These are phyloP conservation scores for Leccinum griseonigrum DNA, from an alignment of 1,284 basidiomycete species.

Conservation along the genomic window DNA sequence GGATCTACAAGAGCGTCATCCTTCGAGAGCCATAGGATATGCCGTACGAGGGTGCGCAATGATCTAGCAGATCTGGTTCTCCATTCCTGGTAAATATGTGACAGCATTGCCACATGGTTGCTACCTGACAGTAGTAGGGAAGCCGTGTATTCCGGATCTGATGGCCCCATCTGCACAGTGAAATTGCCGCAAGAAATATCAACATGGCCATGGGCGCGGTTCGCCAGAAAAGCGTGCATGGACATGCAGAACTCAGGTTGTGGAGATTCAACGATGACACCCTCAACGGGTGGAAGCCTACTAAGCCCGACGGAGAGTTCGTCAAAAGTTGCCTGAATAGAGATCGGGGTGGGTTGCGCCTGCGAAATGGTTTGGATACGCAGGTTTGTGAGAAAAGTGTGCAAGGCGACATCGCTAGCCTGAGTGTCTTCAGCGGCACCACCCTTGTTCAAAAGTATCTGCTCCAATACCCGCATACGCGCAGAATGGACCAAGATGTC, in stretches of 20 bases:
- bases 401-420: slow-evolving; percentile 20
- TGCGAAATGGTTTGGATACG: slow-evolving; percentile 13
- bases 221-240: slow-evolving; percentile 22
- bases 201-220: slow-evolving; percentile 21
- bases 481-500: slow-evolving; percentile 27
- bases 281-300: slow-evolving; percentile 5
- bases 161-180: slow-evolving; percentile 39
- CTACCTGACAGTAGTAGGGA: slow-evolving; percentile 36
- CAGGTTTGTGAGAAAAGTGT: slow-evolving; percentile 19
- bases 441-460: slow-evolving; percentile 15
- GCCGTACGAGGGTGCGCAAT: slow-evolving; percentile 39
- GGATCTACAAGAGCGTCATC: slow-evolving; percentile 62
- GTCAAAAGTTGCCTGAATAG: slow-evolving; percentile 12
- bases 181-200: slow-evolving; percentile 30
- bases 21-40: slow-evolving; percentile 49
- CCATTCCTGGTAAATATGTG: slow-evolving; percentile 24
- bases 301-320: slow-evolving; percentile 19
- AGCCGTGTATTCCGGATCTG: slow-evolving; percentile 44
- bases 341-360: neutral
- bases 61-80: slow-evolving; percentile 27
- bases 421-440: slow-evolving; percentile 3
- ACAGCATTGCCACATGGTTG: slow-evolving; percentile 30
- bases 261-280: slow-evolving; percentile 4
- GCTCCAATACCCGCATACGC: slow-evolving; percentile 27
- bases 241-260: slow-evolving; percentile 23